Conservation (phyloP, 352 stramenopile genomes). For the Phytopythium boreale region DNA sequence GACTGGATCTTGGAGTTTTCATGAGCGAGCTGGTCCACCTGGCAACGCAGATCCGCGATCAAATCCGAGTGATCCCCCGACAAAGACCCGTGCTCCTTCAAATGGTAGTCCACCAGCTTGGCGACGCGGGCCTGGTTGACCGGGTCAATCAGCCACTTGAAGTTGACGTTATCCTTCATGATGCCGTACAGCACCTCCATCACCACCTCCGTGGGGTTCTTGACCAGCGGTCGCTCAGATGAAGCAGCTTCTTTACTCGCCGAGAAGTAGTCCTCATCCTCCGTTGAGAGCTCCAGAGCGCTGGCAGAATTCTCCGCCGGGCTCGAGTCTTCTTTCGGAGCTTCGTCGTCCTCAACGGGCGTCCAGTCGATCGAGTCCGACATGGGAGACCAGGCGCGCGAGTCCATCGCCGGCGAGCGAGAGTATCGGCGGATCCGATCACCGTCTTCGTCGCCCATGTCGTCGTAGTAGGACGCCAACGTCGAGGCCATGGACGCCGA, state of each 20-base stretch:
- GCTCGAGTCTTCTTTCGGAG: neutral
- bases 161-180: slow-evolving; percentile 57
- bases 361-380: slow-evolving; percentile 50
- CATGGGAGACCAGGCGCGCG: slow-evolving; percentile 36
- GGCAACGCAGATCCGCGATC: slow-evolving; percentile 40
- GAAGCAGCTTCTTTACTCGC: slow-evolving; percentile 21
- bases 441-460: slow-evolving; percentile 51
- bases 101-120: slow-evolving; percentile 46
- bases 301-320: slow-evolving; percentile 8
- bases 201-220: slow-evolving; percentile 44
- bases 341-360: slow-evolving; percentile 28
- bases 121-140: slow-evolving; percentile 45
- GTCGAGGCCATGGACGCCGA: slow-evolving; percentile 71
- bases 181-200: slow-evolving; percentile 61
- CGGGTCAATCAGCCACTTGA: slow-evolving; percentile 52
- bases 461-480: slow-evolving; percentile 61
- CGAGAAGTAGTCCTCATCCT: slow-evolving; percentile 25
- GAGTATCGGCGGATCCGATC: slow-evolving; percentile 28
- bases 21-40: slow-evolving; percentile 54
- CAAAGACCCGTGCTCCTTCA: slow-evolving; percentile 23
- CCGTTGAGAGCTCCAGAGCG: slow-evolving; percentile 15
- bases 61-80: slow-evolving; percentile 29
- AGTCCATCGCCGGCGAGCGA: slow-evolving; percentile 38
- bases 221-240: slow-evolving; percentile 2
- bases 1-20: slow-evolving; percentile 63